Evolutionary conservation across 2,329 filamentous ascomycete genomes (phyloP), one percentile per base, ranked within the genome.

Genomic region (Venturia pyrina): DNA sequence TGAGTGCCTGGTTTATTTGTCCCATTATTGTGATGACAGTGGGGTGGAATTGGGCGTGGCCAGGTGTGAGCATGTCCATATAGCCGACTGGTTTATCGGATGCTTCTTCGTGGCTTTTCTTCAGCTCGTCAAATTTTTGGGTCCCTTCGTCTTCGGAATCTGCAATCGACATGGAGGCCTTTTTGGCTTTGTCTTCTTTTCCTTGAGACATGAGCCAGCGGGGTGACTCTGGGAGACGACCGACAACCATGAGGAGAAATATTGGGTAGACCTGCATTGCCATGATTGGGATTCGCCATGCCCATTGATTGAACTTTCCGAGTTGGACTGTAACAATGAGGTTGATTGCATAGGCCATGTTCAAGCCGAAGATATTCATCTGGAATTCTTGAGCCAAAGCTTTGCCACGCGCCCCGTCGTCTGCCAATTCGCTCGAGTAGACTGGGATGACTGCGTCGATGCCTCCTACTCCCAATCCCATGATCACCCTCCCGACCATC

Each of bases 301-400:
- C 84, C 85, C 84, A 87, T 70, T 87, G 78, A 69, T 76, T 82
- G 8, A 75, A 71, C 69, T 86, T 86, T 3, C 84, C 83, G 4
- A 87, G 76, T 0, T 72, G 71, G 6, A 80, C 73, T 0, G 84
- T 87, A 2, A 85, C 78, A 0, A 74, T 78, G 1, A 87, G 74
- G 69, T 87, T 87, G 72, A 87, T 81, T 0, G 77, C 80, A 71
- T 86, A 87, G 0, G 84, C 85, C 79, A 85, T 81, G 67, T 86
- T 78, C 1, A 88, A 73, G 0, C 85, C 84, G 66, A 86, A 83
- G 68, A 87, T 87, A 69, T 88, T 88, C 72, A 81, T 82, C 71
- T 87, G 85, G 70, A 87, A 87, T 69, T 87, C 84, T 70, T 87
- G 83, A 1, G 84, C 84, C 56, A 87, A 72, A 1, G 85, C 83